Evolutionary conservation across 192 early-diverging fungal genomes (phyloP).

Genomic region (Mortierella antarctica): DNA sequence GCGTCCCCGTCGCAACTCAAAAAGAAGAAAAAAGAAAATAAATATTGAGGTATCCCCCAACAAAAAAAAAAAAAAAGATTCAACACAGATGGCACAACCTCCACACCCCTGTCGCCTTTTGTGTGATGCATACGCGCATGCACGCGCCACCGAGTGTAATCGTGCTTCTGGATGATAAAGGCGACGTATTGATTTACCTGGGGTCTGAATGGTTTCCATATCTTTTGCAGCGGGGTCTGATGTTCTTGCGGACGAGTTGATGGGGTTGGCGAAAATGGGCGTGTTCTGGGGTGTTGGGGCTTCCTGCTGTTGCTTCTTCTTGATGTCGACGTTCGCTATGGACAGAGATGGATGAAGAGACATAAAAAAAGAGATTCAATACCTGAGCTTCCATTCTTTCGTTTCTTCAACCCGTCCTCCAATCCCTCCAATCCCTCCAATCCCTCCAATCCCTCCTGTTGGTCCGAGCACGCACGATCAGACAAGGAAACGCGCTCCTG

Average conservation of each 20-base stretch:
- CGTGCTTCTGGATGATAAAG: not conserved
- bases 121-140: too few relatives aligned
- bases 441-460: too few relatives aligned
- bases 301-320: slow-evolving; percentile 63
- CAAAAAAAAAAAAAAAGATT: slow-evolving; percentile 4
- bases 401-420: too few relatives aligned
- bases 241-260: slow-evolving; percentile 41
- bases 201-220: slow-evolving; percentile 53
- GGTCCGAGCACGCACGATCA: too few relatives aligned
- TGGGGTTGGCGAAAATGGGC: slow-evolving; percentile 65
- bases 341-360: not conserved
- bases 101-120: too few relatives aligned
- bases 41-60: slow-evolving; percentile 8
- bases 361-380: not conserved
- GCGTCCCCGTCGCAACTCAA: not conserved
- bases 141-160: not conserved
- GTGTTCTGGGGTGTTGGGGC: slow-evolving; percentile 73
- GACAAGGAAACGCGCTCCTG: too few relatives aligned
- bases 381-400: too few relatives aligned
- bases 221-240: slow-evolving; percentile 1
- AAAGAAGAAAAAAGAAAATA: not conserved
- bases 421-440: too few relatives aligned
- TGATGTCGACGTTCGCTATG: slow-evolving; percentile 68
- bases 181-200: slow-evolving; percentile 19
- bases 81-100: too few relatives aligned